Percentiles rank a stretch among this genome's conserved stretches.
Evolutionary conservation across 495 filamentous ascomycete species (phyloP).

Genomic region (Xylaria intraflava): DNA sequence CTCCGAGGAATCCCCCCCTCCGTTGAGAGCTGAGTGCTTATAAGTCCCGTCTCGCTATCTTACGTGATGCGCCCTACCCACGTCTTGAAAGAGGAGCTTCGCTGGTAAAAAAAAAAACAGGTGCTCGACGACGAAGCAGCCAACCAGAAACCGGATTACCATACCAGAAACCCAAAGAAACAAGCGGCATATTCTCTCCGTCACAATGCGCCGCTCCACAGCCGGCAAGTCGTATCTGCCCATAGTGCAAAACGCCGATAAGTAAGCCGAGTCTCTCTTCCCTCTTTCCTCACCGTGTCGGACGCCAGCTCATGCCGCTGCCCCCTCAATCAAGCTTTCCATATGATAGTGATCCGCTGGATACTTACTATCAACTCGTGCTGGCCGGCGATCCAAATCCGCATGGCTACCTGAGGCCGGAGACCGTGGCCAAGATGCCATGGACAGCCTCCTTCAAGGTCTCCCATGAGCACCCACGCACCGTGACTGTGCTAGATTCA

Average conservation of each 20-base stretch:
- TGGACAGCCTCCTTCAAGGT: slow-evolving; percentile 36
- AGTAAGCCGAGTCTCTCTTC: slow-evolving; percentile 5
- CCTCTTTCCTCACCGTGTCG: not conserved
- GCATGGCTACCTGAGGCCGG: slow-evolving; percentile 39
- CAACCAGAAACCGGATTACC: not conserved
- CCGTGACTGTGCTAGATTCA: slow-evolving; percentile 27
- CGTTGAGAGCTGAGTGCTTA: no score
- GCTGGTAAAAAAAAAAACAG: not conserved
- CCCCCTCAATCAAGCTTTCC: slow-evolving; percentile 18
- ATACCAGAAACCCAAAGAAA: not conserved
- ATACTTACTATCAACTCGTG: slow-evolving; percentile 28
- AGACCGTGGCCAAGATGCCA: slow-evolving; percentile 39
- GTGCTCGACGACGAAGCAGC: not conserved
- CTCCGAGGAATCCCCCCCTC: no score
- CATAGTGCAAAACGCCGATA: slow-evolving; percentile 13
- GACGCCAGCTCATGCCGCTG: slow-evolving; percentile 8
- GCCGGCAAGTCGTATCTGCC: slow-evolving; percentile 8
- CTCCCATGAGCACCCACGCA: slow-evolving; percentile 21
- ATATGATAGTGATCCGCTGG: slow-evolving; percentile 16
- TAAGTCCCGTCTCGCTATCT: no score
- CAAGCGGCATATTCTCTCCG: not conserved
- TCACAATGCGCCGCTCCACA: slow-evolving; percentile 7
- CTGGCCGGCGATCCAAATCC: slow-evolving; percentile 28
- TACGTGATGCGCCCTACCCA: no score
- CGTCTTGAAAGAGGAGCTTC: not conserved